Evolutionary conservation across 2,329 filamentous ascomycete species (phyloP).

Genomic region (Clonostachys rosea): DNA sequence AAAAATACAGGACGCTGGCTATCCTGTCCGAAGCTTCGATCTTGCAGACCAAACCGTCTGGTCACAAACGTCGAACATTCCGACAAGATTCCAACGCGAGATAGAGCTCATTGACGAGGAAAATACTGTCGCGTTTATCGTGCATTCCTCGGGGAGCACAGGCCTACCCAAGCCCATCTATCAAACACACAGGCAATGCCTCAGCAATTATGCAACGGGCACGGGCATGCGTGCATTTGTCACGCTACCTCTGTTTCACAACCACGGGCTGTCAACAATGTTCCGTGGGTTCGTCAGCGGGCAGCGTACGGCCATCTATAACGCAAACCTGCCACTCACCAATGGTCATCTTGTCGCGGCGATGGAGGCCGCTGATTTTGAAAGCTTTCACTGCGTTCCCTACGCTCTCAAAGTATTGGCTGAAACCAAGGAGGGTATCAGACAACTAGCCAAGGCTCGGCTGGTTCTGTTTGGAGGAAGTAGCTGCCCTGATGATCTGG

Average conservation of each 20-base stretch:
- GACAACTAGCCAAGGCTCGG: constrained; percentile 36
- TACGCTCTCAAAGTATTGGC: constrained; percentile 60
- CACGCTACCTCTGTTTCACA: constrained; percentile 55
- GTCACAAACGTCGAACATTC: constrained; percentile 8
- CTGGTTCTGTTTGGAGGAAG: constrained; percentile 54
- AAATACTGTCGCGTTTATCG: constrained; percentile 18
- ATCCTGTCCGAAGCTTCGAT: constrained; percentile 5
- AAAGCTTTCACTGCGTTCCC: constrained; percentile 57
- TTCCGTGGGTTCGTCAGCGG: constrained; percentile 46
- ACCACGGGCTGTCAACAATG: constrained; percentile 50
- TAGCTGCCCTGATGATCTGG: constrained; percentile 54
- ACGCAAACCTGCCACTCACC: constrained; percentile 49
- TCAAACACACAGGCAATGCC: constrained; percentile 44
- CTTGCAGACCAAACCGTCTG: constrained; percentile 4
- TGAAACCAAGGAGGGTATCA: constrained; percentile 50
- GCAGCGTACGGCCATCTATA: constrained; percentile 48
- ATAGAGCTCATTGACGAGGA: constrained; percentile 9
- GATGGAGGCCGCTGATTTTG: constrained; percentile 25
- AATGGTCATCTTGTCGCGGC: constrained; percentile 35
- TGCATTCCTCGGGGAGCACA: constrained; percentile 45
- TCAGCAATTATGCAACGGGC: constrained; percentile 37
- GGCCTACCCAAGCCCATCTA: constrained; percentile 61
- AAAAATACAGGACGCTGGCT: constrained; percentile 3
- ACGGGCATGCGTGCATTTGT: constrained; percentile 42
- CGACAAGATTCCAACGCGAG: constrained; percentile 5